A percentile compares a stretch with the other conserved stretches of the same genome.
Conservation (phyloP, 2,329 filamentous ascomycete genomes). For the Neonectria ditissima region DNA sequence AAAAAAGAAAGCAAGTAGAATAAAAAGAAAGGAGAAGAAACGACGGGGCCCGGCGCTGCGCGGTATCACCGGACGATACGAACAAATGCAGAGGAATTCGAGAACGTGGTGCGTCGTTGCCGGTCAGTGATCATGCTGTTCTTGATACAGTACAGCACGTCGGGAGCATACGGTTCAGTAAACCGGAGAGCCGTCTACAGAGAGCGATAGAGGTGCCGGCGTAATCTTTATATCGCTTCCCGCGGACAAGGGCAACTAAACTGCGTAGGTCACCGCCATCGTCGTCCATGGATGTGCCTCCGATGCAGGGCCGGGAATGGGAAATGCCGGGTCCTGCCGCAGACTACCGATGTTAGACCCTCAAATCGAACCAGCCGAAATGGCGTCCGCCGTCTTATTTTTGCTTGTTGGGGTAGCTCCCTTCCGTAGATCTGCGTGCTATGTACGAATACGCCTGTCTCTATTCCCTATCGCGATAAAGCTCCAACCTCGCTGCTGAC, state of each 20-base stretch:
- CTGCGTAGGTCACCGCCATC: slow-evolving; percentile 20
- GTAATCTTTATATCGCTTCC: slow-evolving; percentile 29
- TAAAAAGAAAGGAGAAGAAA: background rate
- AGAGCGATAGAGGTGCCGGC: slow-evolving; percentile 1
- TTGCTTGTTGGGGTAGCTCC: slow-evolving; percentile 8
- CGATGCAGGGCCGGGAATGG: slow-evolving; percentile 23
- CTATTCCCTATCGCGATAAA: slow-evolving; percentile 30
- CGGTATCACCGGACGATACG: background rate
- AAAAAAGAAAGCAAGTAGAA: too few species aligned
- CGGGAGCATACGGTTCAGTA: slow-evolving; percentile 1
- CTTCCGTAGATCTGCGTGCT: slow-evolving; percentile 6
- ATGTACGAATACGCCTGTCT: background rate
- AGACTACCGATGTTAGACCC: slow-evolving; percentile 1
- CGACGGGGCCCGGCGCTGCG: background rate
- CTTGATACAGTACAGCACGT: background rate
- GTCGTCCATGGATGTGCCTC: slow-evolving; percentile 8
- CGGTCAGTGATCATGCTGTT: slow-evolving; percentile 5
- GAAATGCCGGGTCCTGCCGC: slow-evolving; percentile 10
- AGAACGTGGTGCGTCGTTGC: slow-evolving; percentile 5
- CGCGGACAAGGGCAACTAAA: slow-evolving; percentile 17
- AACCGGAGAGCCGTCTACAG: slow-evolving; percentile 3
- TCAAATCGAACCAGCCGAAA: slow-evolving; percentile 19
- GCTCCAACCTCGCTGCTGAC: slow-evolving; percentile 26
- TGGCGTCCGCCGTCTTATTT: slow-evolving; percentile 2
- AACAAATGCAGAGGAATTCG: background rate